Evolutionary conservation across 164 flowering plant species (phyloP), one percentile per base, ranked within the genome.

Genomic region (Liquidambar formosana): DNA sequence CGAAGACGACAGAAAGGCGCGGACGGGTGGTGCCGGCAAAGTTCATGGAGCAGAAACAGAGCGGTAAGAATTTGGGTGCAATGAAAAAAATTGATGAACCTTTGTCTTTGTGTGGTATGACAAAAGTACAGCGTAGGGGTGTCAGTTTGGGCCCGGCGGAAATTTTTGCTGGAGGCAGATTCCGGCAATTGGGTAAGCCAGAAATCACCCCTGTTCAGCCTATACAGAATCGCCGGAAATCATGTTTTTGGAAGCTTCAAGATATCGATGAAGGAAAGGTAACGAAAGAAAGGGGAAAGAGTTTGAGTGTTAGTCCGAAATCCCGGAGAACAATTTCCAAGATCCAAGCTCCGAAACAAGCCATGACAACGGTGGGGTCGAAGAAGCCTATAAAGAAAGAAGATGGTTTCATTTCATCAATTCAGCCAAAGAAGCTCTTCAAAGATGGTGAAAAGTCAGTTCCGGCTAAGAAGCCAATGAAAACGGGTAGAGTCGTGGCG

Each of bases 361-460:
- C 86, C 3, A 77, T 76, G 2, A 80, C 89, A 0, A 86, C 91
- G 4, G 79, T 78, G 15, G 88, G 84, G 14, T 77, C 87, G 48
- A 89, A 77, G 76, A 83, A 78, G 68, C 25, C 64, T 4, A 69
- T 72, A 67, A 87, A 81, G 86, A 87, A 80, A 51, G 89, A 86
- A 21, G 85, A 79, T 38, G 72, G 56, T 5, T 21, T 82, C 19
- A 6, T 83, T 13, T 71, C 81, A 16, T 62, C 79, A 33, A 76
- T 90, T 66, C 88, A 89, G 73, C 93, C 98, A 0, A 86, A 81
- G 83, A 85, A 79, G 61, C 87, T 94, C 6, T 91, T 94, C 76
- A 79, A 57, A 71, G 92, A 86, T 23, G 84, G 78, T 0, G 90
- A 86, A 45, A 84, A 81, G 43, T 75, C 85, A 0, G 79, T 60